phyloP scores from a whole-genome alignment of 2,329 filamentous ascomycete species.

The Claviceps citrina region DNA sequence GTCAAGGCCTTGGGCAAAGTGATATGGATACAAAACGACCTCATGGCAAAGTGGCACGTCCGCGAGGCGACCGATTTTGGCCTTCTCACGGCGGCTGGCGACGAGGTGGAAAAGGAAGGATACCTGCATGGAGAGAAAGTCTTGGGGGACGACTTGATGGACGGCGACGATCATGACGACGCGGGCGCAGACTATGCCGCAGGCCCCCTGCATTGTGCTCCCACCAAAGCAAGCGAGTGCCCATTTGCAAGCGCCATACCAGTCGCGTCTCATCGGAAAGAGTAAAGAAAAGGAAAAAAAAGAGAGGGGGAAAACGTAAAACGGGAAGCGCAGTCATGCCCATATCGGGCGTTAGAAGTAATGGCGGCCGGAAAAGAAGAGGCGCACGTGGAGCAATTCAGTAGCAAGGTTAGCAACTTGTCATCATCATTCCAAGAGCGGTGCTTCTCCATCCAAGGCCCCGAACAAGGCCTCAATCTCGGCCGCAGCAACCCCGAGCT shows the following conservation, averaged over 20 bases:
- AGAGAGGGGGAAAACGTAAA: no score
- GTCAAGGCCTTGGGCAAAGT: slow-evolving; percentile 66
- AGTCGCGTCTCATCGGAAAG: background rate
- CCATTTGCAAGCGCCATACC: background rate
- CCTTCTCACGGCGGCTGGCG: slow-evolving; percentile 28
- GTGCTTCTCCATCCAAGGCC: slow-evolving; percentile 22
- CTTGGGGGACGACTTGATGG: slow-evolving; percentile 21
- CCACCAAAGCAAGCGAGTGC: background rate
- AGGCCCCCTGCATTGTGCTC: background rate
- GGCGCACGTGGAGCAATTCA: no score
- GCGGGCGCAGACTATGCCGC: background rate
- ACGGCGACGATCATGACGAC: no score
- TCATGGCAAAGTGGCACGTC: slow-evolving; percentile 73
- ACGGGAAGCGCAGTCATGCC: background rate
- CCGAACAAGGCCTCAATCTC: slow-evolving; percentile 46
- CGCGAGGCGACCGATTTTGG: slow-evolving; percentile 49
- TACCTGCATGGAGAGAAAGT: slow-evolving; percentile 49
- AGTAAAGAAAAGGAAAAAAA: no score
- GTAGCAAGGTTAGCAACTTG: no score
- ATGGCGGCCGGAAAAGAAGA: no score
- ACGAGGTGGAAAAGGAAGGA: slow-evolving; percentile 44
- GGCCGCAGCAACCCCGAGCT: slow-evolving; percentile 38
- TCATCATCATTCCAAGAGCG: slow-evolving; percentile 8
- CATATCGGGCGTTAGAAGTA: no score
- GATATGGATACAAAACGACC: slow-evolving; percentile 77